phyloP scores from a whole-genome alignment of 1,284 basidiomycete genomes.

The Pseudozyma hubeiensis region DNA sequence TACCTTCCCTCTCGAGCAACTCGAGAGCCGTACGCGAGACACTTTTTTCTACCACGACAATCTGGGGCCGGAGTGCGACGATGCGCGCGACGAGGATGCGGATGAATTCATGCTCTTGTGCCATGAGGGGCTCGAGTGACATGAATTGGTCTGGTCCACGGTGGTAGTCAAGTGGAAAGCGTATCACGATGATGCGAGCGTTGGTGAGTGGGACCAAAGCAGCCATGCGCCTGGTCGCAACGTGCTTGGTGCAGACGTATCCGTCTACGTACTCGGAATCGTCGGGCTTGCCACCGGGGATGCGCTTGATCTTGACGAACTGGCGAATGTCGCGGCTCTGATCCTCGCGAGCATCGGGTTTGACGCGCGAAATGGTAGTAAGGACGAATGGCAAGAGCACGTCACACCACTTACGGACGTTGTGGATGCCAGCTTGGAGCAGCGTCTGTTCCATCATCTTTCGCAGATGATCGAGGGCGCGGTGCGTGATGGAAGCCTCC shows the following conservation, averaged over 20 bases:
- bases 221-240: constrained; percentile 85
- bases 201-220: constrained; percentile 74
- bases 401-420: constrained; percentile 57
- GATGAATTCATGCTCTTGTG: constrained; percentile 94
- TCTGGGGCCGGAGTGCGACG: constrained; percentile 87
- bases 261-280: constrained; percentile 98
- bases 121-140: constrained; percentile 89
- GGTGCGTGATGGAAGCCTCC: constrained; percentile 45
- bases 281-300: constrained; percentile 88
- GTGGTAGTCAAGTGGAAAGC: constrained; percentile 94
- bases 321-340: constrained; percentile 90
- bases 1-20: constrained; percentile 85
- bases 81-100: constrained; percentile 89
- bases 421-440: constrained; percentile 41
- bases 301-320: constrained; percentile 98
- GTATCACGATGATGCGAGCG: constrained; percentile 93
- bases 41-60: constrained; percentile 90
- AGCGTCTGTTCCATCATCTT: constrained; percentile 64
- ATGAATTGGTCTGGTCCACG: constrained; percentile 90
- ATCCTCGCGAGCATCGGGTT: constrained; percentile 72
- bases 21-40: constrained; percentile 93
- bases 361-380: constrained; percentile 60
- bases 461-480: constrained; percentile 52
- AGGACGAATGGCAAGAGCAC: constrained; percentile 60
- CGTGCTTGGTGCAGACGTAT: constrained; percentile 96